A percentile compares a stretch with the other conserved stretches of the same genome.
Conservation (phyloP, 2,329 filamentous ascomycete species). For the Pestalotiopsis sp. region DNA sequence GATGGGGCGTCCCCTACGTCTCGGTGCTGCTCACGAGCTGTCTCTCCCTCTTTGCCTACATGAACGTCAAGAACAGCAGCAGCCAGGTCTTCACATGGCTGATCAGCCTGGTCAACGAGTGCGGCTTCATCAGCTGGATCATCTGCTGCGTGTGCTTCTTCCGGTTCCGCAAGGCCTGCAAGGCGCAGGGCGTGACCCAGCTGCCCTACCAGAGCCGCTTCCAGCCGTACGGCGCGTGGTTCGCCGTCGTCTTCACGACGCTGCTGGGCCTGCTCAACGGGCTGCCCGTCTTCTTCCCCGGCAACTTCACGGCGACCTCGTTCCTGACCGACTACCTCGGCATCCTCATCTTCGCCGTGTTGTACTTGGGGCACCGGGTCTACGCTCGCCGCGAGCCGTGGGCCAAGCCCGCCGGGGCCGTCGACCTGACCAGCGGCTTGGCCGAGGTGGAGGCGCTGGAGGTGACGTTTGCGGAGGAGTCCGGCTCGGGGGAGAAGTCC, state of each 20-base stretch:
- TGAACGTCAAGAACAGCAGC: conserved; percentile 60
- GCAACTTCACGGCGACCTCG: conserved; percentile 52
- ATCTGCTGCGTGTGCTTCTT: conserved; percentile 56
- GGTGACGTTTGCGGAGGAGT: not conserved
- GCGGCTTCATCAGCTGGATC: conserved; percentile 55
- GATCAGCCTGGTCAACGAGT: conserved; percentile 53
- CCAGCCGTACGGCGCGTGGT: conserved; percentile 58
- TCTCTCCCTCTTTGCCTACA: conserved; percentile 63
- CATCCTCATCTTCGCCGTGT: conserved; percentile 58
- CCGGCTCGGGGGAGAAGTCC: not conserved
- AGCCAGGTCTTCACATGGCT: conserved; percentile 64
- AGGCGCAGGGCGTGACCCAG: conserved; percentile 40
- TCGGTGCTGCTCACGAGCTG: conserved; percentile 47
- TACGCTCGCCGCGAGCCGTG: conserved; percentile 42
- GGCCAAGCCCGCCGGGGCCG: conserved; percentile 25
- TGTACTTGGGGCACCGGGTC: conserved; percentile 52
- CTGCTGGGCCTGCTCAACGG: conserved; percentile 62
- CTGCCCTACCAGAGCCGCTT: conserved; percentile 53
- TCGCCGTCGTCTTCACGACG: conserved; percentile 50
- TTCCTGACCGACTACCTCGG: conserved; percentile 67
- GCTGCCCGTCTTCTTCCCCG: conserved; percentile 63
- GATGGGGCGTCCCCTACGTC: conserved; percentile 40
- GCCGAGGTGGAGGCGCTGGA: not conserved
- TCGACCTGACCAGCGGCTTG: not conserved
- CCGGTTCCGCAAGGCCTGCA: conserved; percentile 54